A percentile compares a stretch with the other conserved stretches of the same genome.
Conservation (phyloP, 345 rosid species). For the Clausena lansium region DNA sequence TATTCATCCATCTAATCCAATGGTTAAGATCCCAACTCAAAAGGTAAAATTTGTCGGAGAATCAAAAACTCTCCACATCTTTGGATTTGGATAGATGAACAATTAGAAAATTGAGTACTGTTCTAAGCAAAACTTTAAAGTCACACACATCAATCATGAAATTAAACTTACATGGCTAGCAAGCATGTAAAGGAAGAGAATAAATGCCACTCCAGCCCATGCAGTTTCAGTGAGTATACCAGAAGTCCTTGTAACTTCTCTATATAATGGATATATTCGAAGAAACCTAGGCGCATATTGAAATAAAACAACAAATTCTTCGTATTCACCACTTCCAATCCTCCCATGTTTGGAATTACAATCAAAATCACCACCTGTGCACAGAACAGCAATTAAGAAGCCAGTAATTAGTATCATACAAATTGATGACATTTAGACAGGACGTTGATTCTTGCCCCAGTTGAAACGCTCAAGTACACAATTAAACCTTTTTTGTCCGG, state of each 20-base stretch:
- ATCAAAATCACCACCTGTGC: conserved; percentile 61
- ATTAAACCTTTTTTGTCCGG: background rate
- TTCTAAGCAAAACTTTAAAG: background rate
- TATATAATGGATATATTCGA: conserved; percentile 74
- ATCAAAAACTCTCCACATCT: background rate
- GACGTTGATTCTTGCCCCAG: background rate
- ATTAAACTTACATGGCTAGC: conserved; percentile 81
- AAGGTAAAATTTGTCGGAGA: background rate
- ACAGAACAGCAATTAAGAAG: conserved; percentile 10
- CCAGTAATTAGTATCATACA: background rate
- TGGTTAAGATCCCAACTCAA: background rate
- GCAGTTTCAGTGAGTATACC: conserved; percentile 93
- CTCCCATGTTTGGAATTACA: conserved; percentile 54
- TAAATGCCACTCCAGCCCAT: conserved; percentile 97
- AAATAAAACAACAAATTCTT: conserved; percentile 70
- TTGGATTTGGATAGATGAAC: background rate
- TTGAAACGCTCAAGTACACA: background rate
- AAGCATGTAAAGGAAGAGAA: conserved; percentile 94
- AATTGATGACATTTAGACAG: background rate
- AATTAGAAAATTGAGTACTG: background rate
- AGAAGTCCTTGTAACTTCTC: conserved; percentile 82
- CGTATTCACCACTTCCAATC: conserved; percentile 50
- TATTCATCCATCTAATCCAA: background rate
- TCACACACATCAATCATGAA: background rate
- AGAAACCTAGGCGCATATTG: conserved; percentile 81